Conservation (phyloP, 768 basidiomycete species). For the Tylopilus subfusipes region DNA sequence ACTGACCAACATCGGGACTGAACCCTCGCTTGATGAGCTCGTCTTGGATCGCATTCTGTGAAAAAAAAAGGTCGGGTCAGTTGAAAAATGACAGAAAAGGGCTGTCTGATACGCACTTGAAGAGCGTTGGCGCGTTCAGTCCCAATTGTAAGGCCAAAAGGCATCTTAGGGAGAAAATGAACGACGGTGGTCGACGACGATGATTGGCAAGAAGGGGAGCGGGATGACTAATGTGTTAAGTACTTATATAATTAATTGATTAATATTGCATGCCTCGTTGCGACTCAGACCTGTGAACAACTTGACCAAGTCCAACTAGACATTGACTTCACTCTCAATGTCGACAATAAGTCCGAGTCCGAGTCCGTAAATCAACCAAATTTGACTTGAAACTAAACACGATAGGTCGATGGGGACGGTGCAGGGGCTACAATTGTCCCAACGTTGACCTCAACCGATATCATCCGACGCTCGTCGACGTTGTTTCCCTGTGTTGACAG, state of each 20-base stretch:
- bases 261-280: background rate
- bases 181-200: conserved; percentile 23
- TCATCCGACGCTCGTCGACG: background rate
- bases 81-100: conserved; percentile 10
- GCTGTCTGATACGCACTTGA: conserved; percentile 45
- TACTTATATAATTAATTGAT: conserved; percentile 1
- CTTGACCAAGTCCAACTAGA: too few species aligned
- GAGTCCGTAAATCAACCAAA: background rate
- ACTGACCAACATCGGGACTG: conserved; percentile 70
- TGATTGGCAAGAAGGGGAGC: conserved; percentile 19
- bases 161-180: conserved; percentile 40
- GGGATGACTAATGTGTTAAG: conserved; percentile 29
- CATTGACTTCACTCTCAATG: too few species aligned
- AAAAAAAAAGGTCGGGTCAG: conserved; percentile 14
- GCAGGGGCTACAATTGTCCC: background rate
- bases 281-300: too few species aligned
- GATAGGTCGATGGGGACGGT: background rate
- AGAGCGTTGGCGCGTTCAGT: conserved; percentile 72
- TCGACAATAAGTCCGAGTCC: too few species aligned
- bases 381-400: background rate
- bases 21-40: conserved; percentile 74
- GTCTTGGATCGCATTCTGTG: conserved; percentile 73
- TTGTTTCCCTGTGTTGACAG: background rate
- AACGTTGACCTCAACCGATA: background rate
- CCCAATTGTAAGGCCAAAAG: conserved; percentile 73